phyloP scores from a whole-genome alignment of 129 eudicot genomes.

The Sambucus nigra region DNA sequence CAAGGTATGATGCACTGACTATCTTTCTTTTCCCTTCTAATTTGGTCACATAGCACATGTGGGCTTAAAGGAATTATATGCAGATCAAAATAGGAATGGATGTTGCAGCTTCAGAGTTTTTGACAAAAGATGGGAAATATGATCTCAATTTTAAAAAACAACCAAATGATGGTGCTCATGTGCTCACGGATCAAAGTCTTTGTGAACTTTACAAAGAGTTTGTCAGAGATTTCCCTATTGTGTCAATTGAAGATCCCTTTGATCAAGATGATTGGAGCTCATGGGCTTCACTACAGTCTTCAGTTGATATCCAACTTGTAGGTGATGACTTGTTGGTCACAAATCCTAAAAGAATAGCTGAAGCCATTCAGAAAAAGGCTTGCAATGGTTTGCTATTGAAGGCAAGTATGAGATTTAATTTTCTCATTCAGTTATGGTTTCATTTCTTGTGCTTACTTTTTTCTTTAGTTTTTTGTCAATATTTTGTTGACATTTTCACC shows the following conservation, averaged over 20 bases:
- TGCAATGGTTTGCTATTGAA: constrained; percentile 79
- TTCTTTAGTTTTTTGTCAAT: too few relatives aligned
- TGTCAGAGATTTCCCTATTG: constrained; percentile 79
- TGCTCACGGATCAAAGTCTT: constrained; percentile 58
- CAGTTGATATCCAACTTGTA: constrained; percentile 76
- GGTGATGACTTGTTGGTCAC: constrained; percentile 97
- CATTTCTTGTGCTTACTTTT: too few relatives aligned
- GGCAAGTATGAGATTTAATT: constrained; percentile 21
- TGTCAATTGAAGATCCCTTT: constrained; percentile 95
- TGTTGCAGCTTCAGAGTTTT: constrained; percentile 96
- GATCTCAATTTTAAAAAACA: constrained; percentile 90
- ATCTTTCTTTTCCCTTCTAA: neutral
- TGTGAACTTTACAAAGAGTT: constrained; percentile 72
- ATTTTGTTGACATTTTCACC: too few relatives aligned
- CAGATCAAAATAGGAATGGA: constrained; percentile 97
- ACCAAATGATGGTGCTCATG: constrained; percentile 90
- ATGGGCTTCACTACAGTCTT: constrained; percentile 70
- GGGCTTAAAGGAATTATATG: neutral
- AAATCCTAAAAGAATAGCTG: constrained; percentile 74
- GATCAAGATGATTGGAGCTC: constrained; percentile 98
- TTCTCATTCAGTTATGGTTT: neutral
- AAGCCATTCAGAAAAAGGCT: constrained; percentile 76
- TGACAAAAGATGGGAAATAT: constrained; percentile 69
- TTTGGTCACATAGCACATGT: neutral
- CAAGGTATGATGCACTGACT: constrained; percentile 39